Evolutionary conservation across 768 basidiomycete genomes (phyloP).

Genomic region (Saitozyma sp.): DNA sequence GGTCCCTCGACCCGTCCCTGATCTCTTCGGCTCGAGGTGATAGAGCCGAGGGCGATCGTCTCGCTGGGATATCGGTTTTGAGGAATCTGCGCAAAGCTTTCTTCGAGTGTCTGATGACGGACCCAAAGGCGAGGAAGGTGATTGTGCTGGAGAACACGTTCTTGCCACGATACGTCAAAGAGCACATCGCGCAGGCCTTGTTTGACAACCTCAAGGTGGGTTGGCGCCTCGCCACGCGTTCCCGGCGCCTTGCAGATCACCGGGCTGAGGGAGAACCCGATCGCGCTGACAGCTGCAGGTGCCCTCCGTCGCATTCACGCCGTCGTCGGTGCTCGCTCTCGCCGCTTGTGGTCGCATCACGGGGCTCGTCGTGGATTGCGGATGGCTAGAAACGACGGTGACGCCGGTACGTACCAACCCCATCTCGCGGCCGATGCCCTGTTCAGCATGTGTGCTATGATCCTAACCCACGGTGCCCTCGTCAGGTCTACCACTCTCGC

Average conservation of each 20-base stretch:
- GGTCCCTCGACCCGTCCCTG: constrained; percentile 43
- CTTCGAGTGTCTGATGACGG: constrained; percentile 84
- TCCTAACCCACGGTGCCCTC: not conserved
- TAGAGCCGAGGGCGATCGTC: constrained; percentile 67
- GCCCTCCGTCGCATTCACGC: constrained; percentile 89
- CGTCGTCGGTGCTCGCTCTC: constrained; percentile 79
- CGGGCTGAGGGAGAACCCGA: too few species aligned
- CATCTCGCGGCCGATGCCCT: not conserved
- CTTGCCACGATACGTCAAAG: constrained; percentile 81
- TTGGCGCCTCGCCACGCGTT: not conserved
- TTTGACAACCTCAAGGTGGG: constrained; percentile 86
- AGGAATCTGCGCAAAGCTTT: constrained; percentile 73
- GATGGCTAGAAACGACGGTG: constrained; percentile 83
- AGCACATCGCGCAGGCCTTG: constrained; percentile 76
- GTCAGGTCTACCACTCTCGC: constrained; percentile 82
- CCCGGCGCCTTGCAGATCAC: not conserved
- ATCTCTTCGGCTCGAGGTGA: constrained; percentile 24
- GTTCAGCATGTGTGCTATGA: constrained; percentile 7
- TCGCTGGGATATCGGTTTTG: constrained; percentile 71
- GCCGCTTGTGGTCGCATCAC: constrained; percentile 85
- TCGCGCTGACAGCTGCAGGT: constrained; percentile 59
- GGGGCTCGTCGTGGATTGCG: constrained; percentile 89
- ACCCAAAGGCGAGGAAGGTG: constrained; percentile 92
- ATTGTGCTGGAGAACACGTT: constrained; percentile 88
- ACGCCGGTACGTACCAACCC: constrained; percentile 66